phyloP scores from a whole-genome alignment of 495 filamentous ascomycete genomes.

The Bathelium albidoporum region DNA sequence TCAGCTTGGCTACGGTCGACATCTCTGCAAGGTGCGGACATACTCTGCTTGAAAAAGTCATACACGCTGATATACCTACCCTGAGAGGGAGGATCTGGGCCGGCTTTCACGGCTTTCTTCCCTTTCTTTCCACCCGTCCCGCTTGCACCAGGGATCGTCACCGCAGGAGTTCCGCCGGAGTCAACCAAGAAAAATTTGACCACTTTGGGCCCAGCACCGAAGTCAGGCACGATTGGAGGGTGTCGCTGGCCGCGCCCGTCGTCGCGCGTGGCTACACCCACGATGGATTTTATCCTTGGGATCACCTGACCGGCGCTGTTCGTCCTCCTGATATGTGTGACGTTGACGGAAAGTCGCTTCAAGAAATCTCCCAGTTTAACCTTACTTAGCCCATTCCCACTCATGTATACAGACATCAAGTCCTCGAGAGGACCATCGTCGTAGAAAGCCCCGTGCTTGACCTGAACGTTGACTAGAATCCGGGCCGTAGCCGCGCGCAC shows the following conservation, averaged over 20 bases:
- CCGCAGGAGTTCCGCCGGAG: background rate
- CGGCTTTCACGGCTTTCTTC: background rate
- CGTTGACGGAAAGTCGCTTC: background rate
- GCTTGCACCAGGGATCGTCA: background rate
- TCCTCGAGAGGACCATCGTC: constrained; percentile 26
- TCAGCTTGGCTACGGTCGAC: no score
- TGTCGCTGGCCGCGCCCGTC: background rate
- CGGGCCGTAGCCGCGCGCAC: constrained; percentile 55
- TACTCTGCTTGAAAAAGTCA: no score
- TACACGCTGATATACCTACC: background rate
- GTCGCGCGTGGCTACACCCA: background rate
- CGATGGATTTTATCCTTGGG: background rate
- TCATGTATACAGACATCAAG: constrained; percentile 20
- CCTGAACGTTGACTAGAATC: constrained; percentile 50
- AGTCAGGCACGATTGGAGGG: background rate
- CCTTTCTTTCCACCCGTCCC: background rate
- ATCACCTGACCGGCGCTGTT: background rate
- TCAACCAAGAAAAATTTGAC: background rate
- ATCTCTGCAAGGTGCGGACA: no score
- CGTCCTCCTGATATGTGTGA: background rate
- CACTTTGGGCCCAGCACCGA: background rate
- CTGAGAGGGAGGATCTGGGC: background rate
- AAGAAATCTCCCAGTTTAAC: background rate
- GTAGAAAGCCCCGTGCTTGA: constrained; percentile 38
- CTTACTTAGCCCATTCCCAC: background rate